Evolutionary conservation across 1,139 yeast genomes (phyloP).

Genomic region (Lodderomyces jiufengensis): DNA sequence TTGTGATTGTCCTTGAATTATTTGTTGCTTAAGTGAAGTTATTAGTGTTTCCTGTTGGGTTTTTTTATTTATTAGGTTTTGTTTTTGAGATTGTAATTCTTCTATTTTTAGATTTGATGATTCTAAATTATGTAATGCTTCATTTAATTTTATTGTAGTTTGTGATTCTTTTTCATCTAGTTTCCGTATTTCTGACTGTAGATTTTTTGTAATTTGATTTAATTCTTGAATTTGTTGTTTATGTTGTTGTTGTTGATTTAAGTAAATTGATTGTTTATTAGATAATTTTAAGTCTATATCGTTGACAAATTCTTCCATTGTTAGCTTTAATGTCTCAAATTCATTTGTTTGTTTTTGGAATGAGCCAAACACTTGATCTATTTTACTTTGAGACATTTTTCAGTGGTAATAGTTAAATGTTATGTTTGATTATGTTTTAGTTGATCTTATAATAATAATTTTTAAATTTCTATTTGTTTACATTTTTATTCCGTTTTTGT

Average conservation of each 20-base stretch:
- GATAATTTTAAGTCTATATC: slow-evolving; percentile 8
- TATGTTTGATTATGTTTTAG: too few species aligned
- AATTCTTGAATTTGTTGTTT: slow-evolving; percentile 4
- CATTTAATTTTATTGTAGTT: slow-evolving; percentile 1
- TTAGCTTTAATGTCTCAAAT: slow-evolving; percentile 8
- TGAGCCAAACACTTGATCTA: slow-evolving; percentile 4
- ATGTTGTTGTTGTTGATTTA: slow-evolving; percentile 6
- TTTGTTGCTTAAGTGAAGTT: slow-evolving; percentile 19
- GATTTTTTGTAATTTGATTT: slow-evolving; percentile 1
- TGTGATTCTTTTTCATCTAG: slow-evolving; percentile 3
- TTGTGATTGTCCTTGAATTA: slow-evolving; percentile 13
- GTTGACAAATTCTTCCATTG: slow-evolving; percentile 8
- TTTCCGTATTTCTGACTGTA: neutral
- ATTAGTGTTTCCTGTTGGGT: too few species aligned
- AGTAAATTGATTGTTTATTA: slow-evolving; percentile 6
- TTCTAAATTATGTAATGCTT: slow-evolving; percentile 13
- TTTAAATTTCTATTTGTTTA: too few species aligned
- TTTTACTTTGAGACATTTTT: neutral
- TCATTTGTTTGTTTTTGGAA: slow-evolving; percentile 5
- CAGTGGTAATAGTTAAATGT: too few species aligned
- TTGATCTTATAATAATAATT: too few species aligned
- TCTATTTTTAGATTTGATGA: slow-evolving; percentile 27
- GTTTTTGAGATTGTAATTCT: slow-evolving; percentile 24
- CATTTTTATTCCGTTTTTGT: too few species aligned
- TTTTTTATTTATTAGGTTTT: slow-evolving; percentile 20